Base-by-base conservation (phyloP, 805 yeast species). In the Debaryomyces castellii region DNA sequence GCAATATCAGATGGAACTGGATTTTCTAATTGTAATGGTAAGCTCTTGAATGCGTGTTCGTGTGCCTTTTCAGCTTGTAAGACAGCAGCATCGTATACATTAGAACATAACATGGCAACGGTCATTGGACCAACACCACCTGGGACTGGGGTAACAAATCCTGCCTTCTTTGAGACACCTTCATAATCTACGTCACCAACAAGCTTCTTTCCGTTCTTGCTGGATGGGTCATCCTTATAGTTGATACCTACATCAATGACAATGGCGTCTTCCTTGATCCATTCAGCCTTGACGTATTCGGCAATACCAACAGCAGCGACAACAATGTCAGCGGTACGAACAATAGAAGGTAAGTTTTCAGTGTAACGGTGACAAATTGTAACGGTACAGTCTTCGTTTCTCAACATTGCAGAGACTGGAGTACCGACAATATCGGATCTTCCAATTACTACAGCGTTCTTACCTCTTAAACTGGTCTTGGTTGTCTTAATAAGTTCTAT, bases 101-200 rank as follows among this genome's bases (percentile, higher is more conserved):
- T 92, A 52, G 85, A 80, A 51, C 91, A 79, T 49, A 92, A 80
- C 97, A 91, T 90, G 34, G 96, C 96, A 40, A 92, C 97, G 22
- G 99, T 92, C 98, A 92, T 92, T 52, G 99, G 99, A 34, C 99
- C 99, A 51, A 92, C 98, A 57, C 98, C 98, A 63, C 98, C 98
- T 25, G 99, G 99, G 45, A 92, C 99, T 14, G 99, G 99, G 5
- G 98, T 91, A 51, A 94, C 79, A 55, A 77, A 80, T 10, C 83
- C 69, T 2, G 91, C 94, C 44, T 75, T 77, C 42, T 72, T 63
- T 46, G 75, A 66, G 44, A 89, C 91, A 24, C 82, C 71, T 44
- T 74, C 86, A 59, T 76, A 92, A 58, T 91, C 97, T 37, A 89
- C 97, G 64, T 92, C 99, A 51, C 99, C 99, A n/a, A 89, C 96